These are phyloP conservation scores for Rhizophagus clarus DNA, from an alignment of 192 early-diverging fungal genomes.

Conservation along the genomic window DNA sequence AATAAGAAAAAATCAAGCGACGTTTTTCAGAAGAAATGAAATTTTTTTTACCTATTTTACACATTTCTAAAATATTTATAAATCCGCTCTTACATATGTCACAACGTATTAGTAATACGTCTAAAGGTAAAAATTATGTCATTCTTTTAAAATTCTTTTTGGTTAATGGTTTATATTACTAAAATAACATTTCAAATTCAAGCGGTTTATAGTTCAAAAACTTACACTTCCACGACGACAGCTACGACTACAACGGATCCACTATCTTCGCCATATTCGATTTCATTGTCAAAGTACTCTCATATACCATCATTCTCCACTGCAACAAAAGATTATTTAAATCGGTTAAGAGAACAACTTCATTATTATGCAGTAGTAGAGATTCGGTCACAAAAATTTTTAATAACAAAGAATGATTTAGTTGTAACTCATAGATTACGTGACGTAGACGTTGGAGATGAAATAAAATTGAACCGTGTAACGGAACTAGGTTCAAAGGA, in stretches of 20 bases:
- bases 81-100: not conserved
- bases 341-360: slow-evolving; percentile 14
- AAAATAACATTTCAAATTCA: not conserved
- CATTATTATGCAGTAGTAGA: slow-evolving; percentile 64
- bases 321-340: not conserved
- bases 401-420: slow-evolving; percentile 87
- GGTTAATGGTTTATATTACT: no score
- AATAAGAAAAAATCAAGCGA: no score
- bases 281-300: not conserved
- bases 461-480: slow-evolving; percentile 82
- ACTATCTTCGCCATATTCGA: not conserved
- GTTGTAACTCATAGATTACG: slow-evolving; percentile 82
- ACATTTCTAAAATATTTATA: not conserved
- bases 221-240: not conserved
- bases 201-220: not conserved
- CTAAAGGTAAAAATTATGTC: not conserved
- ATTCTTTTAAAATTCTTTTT: not conserved
- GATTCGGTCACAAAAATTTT: slow-evolving; percentile 83
- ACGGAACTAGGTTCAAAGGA: slow-evolving; percentile 84
- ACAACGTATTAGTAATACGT: not conserved
- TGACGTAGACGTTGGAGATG: slow-evolving; percentile 85
- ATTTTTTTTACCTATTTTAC: not conserved
- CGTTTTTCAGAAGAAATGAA: not conserved
- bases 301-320: not conserved
- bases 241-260: not conserved